Evolutionary conservation across 768 basidiomycete species (phyloP), one percentile per base, ranked within the genome.

Genomic region (Chalciporus piperatus): DNA sequence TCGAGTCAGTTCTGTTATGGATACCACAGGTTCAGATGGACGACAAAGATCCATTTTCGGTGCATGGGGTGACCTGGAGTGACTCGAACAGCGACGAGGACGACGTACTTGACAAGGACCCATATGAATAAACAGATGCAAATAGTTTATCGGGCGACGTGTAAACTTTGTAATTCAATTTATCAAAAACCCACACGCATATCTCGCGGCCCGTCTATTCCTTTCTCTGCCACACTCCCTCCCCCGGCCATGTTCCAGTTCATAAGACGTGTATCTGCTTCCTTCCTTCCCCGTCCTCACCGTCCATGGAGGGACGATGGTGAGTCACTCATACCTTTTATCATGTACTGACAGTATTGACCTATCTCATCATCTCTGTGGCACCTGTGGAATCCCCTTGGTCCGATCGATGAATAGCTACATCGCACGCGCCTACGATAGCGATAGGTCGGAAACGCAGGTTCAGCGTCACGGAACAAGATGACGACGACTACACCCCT

Each of bases 241-340:
- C n/a, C n/a, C n/a, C n/a, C n/a, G n/a, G n/a, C n/a, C n/a, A n/a
- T 89, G 87, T 87, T 87, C 70, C 77, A 78, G 56, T 74, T 89
- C 57, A 70, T 89, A 57, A 78, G 87, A 58, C 82, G 86, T 41
- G 82, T 89, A 54, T 89, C 87, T 0, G 76, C 78, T 60, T 82
- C 83, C 13, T 75, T 87, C 19, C 79, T 87, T 59, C 82, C 84
- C 23, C 80, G 87, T 47, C 78, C 83, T 22, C 87, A 89, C 68
- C 76, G 85, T 52, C 84, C 86, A 30, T 89, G 87, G 88, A 77
- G 78, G 59, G 86, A 89, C 49, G 87, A 90, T 65, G 82, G 87
- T 87, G 60, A 74, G 82, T 64, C 30, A 50, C 50, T 54, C 53
- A 56, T 54, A 53, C 47, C 50, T 47, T 47, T 45, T 41, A 41